Base-by-base conservation (phyloP, 1,139 yeast genomes). In the Magnusiomyces fungicola region DNA sequence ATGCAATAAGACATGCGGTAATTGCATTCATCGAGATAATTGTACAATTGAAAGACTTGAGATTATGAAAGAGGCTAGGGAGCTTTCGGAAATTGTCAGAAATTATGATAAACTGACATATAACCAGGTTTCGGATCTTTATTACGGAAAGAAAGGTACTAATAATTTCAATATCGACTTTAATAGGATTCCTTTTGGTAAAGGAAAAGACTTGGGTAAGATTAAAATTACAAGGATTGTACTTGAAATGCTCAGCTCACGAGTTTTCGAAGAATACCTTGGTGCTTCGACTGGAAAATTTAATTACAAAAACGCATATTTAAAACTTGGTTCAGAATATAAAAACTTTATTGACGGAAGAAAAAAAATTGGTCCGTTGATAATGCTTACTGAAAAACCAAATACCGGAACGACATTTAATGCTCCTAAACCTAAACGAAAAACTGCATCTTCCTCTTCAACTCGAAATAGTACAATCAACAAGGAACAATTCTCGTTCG, bases 111-210 rank as follows among this genome's bases (percentile, higher is more conserved):
- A n/a, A n/a, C n/a, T n/a, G n/a, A n/a, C n/a, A n/a, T n/a, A n/a
- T n/a, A n/a, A n/a, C n/a, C n/a, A n/a, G n/a, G n/a, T 73, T 49
- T 66, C 73, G 2, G 63, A 87, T 21, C 81, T 81, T 58, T 62
- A 67, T 19, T 19, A 45, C 16, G 41, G 23, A 16, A 78, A 75
- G 29, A 77, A 79, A 49, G 89, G 89, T 2, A 89, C 97, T 0
- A 71, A 85, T 12, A 72, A 86, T 19, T 83, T 88, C 58, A 83
- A 94, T 62, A 90, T 87, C 55, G 96, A 89, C 64, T 76, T 88
- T 3, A 83, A 82, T 63, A 79, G 83, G 57, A 98, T 98, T 0
- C 76, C 90, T 0, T 92, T 85, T 63, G 96, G 96, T 0, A 69
- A 69, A 27, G 96, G 96, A 1, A 78, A 74, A 58, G 69, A 68